Base-by-base conservation (phyloP, 2,329 filamentous ascomycete genomes). In the Podosphaera fusca region DNA sequence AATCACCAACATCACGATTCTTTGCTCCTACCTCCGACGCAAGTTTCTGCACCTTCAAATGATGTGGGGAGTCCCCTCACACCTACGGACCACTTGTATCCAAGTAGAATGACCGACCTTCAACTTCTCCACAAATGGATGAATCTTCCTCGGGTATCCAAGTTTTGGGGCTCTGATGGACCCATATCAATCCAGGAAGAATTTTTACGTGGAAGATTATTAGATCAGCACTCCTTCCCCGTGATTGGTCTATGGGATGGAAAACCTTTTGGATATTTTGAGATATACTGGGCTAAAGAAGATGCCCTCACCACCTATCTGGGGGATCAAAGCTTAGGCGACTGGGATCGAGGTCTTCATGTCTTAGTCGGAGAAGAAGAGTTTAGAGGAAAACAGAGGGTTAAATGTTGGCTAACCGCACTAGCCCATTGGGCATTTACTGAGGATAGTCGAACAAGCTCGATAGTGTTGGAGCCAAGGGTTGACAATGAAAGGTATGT, bases 201-300 rank as follows among this genome's bases (percentile, higher is more conserved):
- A 1, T 94, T 95, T 60, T 73, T 98, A 2, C 72, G 75, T 29
- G 73, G 71, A 2, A 81, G 77, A 0, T 71, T 96, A 9, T 74
- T 74, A 10, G 81, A 76, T 29, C 74, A 75, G 21, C 84, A 95
- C 69, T 87, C 82, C 7, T 95, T 96, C 69, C 92, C 92, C 0
- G 87, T 83, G 0, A 90, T 96, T 59, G 92, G 86, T 0, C 82
- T 88, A 67, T 98, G 90, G 86, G 87, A 96, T 63, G 89, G 87
- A 9, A 84, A 90, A 59, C 90, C 90, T 0, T 98, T 96, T 70
- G 92, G 88, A 0, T 98, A 94, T 68, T 95, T 98, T 67, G 92
- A 98, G 72, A 77, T 98, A 38, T 98, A 98, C 71, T 98, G 92
- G 90, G 87, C 92, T 2, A 95, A 94, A 65, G 92, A 98, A 67